These are phyloP conservation scores for Hippophae rhamnoides DNA, from an alignment of 306 rosid genomes.

Conservation along the genomic window DNA sequence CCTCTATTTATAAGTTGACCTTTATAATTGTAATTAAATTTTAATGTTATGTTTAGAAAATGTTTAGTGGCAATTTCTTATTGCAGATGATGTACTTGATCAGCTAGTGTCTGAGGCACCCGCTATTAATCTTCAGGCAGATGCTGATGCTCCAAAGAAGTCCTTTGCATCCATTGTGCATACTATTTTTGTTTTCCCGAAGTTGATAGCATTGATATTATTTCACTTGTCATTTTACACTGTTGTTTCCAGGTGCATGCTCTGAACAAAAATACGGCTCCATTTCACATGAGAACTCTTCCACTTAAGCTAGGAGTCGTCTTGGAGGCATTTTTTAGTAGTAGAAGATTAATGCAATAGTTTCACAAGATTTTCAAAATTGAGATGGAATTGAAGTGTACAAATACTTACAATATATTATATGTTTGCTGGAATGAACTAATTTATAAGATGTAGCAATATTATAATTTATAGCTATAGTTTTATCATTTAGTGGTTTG, in stretches of 20 bases:
- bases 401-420: too few relatives aligned
- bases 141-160: constrained; percentile 43
- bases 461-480: too few relatives aligned
- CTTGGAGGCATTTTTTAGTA: too few relatives aligned
- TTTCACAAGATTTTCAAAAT: too few relatives aligned
- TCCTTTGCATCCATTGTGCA: constrained; percentile 73
- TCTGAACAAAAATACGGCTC: constrained; percentile 50
- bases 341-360: too few relatives aligned
- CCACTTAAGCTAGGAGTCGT: constrained; percentile 23
- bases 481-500: too few relatives aligned
- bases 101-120: constrained; percentile 28
- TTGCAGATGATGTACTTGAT: constrained; percentile 29
- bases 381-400: too few relatives aligned
- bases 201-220: not conserved
- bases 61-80: not conserved
- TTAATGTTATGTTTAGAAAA: not conserved
- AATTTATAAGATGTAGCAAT: too few relatives aligned
- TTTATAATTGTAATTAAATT: not conserved
- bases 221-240: not conserved
- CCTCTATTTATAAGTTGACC: not conserved
- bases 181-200: constrained; percentile 7
- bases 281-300: constrained; percentile 48
- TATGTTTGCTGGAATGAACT: too few relatives aligned
- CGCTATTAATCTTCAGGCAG: constrained; percentile 33
- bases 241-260: constrained; percentile 46